Evolutionary conservation across 495 filamentous ascomycete species (phyloP).

Genomic region (Staphylotrichum tortipilum): DNA sequence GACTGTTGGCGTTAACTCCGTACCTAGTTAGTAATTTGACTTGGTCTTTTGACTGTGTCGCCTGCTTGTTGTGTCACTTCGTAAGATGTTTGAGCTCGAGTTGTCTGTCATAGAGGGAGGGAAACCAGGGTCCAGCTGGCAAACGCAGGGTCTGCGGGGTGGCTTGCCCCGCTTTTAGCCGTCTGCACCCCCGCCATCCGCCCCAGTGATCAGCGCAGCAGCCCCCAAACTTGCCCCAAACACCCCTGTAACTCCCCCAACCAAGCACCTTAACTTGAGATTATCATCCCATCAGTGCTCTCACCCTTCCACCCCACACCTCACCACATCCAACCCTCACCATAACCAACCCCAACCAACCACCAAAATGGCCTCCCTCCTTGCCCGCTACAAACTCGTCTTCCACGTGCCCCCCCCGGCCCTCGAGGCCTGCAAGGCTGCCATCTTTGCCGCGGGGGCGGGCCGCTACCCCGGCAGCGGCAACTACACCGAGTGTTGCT

Average conservation of each 20-base stretch:
- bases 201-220: too few relatives aligned
- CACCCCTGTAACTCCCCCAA: too few relatives aligned
- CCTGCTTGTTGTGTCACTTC: too few relatives aligned
- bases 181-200: background rate
- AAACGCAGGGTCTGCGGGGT: too few relatives aligned
- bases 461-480: constrained; percentile 49
- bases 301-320: background rate
- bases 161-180: background rate
- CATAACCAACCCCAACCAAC: background rate
- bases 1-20: too few relatives aligned
- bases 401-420: constrained; percentile 47
- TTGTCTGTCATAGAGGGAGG: too few relatives aligned
- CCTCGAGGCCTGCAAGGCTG: constrained; percentile 45
- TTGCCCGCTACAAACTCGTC: constrained; percentile 35
- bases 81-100: too few relatives aligned
- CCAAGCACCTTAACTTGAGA: background rate
- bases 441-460: constrained; percentile 57
- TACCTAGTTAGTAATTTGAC: too few relatives aligned
- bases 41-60: too few relatives aligned
- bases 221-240: too few relatives aligned
- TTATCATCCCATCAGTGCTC: background rate
- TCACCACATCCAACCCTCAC: background rate
- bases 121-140: too few relatives aligned
- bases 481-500: constrained; percentile 57
- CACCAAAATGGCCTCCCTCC: constrained; percentile 4